Conservation (phyloP, 768 basidiomycete genomes). For the Macrocybe gigantea region DNA sequence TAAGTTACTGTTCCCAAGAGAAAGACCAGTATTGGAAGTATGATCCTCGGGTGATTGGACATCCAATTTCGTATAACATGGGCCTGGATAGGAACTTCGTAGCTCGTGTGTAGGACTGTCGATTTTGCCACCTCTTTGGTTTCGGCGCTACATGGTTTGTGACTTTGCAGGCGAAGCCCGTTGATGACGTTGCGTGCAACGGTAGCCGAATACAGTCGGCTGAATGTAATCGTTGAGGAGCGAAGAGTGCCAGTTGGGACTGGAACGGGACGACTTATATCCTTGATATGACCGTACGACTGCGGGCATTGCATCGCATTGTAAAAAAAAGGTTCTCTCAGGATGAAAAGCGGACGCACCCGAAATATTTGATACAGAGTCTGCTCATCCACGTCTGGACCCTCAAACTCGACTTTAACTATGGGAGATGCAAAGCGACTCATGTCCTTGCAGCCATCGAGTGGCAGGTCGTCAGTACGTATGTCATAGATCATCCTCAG, state of each 20-base stretch:
- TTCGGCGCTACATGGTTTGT: constrained; percentile 9
- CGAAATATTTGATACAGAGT: constrained; percentile 71
- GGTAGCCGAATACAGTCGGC: constrained; percentile 59
- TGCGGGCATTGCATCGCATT: constrained; percentile 17
- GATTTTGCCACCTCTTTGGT: constrained; percentile 23
- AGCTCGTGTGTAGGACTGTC: constrained; percentile 46
- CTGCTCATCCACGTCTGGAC: constrained; percentile 82
- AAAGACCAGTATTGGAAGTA: constrained; percentile 77
- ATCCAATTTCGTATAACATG: constrained; percentile 76
- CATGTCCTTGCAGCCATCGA: constrained; percentile 60
- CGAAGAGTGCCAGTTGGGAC: constrained; percentile 65
- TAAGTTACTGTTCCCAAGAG: constrained; percentile 88
- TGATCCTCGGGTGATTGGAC: constrained; percentile 79
- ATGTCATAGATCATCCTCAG: not conserved
- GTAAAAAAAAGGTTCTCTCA: constrained; percentile 1
- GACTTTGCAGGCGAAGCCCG: constrained; percentile 37
- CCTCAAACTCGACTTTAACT: constrained; percentile 80
- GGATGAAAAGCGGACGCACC: constrained; percentile 33
- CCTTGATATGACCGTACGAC: constrained; percentile 79
- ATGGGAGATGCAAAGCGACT: constrained; percentile 69
- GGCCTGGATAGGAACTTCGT: constrained; percentile 59
- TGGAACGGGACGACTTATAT: constrained; percentile 55
- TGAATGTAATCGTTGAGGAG: constrained; percentile 58
- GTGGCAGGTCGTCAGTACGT: too few relatives aligned
- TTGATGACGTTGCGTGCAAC: constrained; percentile 82